Conservation (phyloP, 257 asterid species). For the Nicotiana noctiflora region DNA sequence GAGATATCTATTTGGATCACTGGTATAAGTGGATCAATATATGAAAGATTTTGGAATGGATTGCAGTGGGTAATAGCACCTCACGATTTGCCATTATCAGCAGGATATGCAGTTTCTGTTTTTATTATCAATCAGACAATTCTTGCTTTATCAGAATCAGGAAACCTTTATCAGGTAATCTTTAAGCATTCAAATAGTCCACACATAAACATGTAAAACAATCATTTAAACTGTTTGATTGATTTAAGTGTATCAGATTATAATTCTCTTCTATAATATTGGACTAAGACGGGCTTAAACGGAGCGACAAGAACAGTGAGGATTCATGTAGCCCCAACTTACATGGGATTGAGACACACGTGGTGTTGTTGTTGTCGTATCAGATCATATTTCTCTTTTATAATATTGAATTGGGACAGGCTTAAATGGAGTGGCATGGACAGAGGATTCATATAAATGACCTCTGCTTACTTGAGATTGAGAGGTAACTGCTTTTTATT, state of each 20-base stretch:
- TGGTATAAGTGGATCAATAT: slow-evolving; percentile 76
- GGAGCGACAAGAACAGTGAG: too few species aligned
- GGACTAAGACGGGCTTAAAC: too few species aligned
- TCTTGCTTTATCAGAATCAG: slow-evolving; percentile 68
- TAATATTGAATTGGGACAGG: too few species aligned
- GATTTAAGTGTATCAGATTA: too few species aligned
- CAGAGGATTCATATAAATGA: neutral
- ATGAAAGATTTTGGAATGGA: slow-evolving; percentile 90
- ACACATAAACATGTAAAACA: neutral
- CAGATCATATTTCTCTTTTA: neutral
- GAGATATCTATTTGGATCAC: slow-evolving; percentile 80
- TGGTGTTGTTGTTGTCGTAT: neutral
- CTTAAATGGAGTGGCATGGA: neutral
- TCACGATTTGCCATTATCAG: slow-evolving; percentile 52
- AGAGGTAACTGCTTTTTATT: neutral
- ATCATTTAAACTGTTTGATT: neutral
- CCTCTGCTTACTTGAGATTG: neutral
- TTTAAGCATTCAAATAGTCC: neutral
- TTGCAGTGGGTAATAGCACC: slow-evolving; percentile 90
- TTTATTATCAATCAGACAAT: slow-evolving; percentile 60
- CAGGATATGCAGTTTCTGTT: slow-evolving; percentile 59
- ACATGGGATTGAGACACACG: neutral
- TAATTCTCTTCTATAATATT: too few species aligned
- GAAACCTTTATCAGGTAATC: slow-evolving; percentile 56
- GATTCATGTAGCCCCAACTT: too few species aligned